Conservation (phyloP, 2,329 filamentous ascomycete species). For the Cordyceps cateniannulata region DNA sequence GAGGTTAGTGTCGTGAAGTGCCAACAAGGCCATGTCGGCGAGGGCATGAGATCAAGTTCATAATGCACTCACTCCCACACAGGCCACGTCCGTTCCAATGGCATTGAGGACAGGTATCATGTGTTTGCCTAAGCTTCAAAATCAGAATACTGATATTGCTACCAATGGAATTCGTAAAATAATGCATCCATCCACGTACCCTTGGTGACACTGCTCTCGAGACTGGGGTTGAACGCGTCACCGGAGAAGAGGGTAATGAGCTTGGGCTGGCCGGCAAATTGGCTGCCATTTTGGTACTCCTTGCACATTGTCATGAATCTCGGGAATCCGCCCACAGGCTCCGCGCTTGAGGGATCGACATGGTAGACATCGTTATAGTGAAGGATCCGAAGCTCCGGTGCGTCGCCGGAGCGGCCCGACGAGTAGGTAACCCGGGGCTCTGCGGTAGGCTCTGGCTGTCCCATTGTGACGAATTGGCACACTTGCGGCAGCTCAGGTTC, state of each 20-base stretch:
- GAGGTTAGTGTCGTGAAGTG: neutral
- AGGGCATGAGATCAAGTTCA: too few species aligned
- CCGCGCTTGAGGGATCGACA: conserved; percentile 65
- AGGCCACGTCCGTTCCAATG: conserved; percentile 72
- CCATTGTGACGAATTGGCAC: neutral
- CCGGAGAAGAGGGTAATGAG: conserved; percentile 81
- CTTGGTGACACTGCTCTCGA: conserved; percentile 86
- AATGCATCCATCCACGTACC: conserved; percentile 36
- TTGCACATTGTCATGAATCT: conserved; percentile 75
- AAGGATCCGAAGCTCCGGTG: conserved; percentile 69
- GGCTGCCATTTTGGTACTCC: conserved; percentile 60
- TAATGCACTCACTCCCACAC: conserved; percentile 60
- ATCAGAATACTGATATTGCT: neutral
- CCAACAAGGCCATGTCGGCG: neutral
- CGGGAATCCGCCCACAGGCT: conserved; percentile 75
- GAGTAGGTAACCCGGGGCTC: conserved; percentile 15
- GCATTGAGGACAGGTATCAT: conserved; percentile 83
- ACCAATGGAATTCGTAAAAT: neutral
- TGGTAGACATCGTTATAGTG: conserved; percentile 97
- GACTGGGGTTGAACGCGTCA: conserved; percentile 85
- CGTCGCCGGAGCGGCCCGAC: conserved; percentile 16
- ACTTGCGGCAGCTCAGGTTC: neutral
- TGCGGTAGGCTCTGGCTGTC: neutral
- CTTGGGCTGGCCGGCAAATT: conserved; percentile 56
- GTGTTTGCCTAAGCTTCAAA: conserved; percentile 51